These are phyloP conservation scores for Oryza australiensis DNA, from an alignment of 176 grass and related monocot genomes.

Conservation along the genomic window DNA sequence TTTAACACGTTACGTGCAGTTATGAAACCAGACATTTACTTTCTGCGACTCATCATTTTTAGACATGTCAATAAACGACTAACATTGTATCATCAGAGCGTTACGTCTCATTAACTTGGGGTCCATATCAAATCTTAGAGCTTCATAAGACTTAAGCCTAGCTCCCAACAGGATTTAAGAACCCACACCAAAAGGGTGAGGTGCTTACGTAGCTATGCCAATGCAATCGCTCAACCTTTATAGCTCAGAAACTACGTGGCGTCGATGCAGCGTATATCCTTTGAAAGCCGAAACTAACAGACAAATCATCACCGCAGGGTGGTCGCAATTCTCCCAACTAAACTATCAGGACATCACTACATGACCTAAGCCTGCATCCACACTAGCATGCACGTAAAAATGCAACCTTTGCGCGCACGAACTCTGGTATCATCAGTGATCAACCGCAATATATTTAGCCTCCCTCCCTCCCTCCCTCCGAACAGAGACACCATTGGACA, in stretches of 20 bases:
- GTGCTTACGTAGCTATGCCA: background rate
- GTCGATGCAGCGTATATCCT: background rate
- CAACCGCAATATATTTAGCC: background rate
- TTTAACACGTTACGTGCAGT: background rate
- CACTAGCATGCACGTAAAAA: background rate
- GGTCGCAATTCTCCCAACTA: background rate
- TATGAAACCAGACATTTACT: background rate
- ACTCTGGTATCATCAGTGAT: background rate
- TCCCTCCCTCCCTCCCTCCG: too few species aligned
- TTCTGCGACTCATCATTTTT: background rate
- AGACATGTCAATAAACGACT: background rate
- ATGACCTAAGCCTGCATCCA: background rate
- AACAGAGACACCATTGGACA: background rate
- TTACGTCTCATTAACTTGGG: background rate
- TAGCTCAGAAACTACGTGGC: background rate
- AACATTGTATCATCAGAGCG: background rate
- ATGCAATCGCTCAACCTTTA: background rate
- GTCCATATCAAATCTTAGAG: background rate
- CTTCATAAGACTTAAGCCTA: background rate
- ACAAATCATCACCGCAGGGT: background rate
- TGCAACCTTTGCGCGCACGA: background rate
- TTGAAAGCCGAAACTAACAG: background rate
- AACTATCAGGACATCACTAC: background rate
- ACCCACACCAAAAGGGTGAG: background rate
- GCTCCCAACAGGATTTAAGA: background rate